Percentiles rank a stretch among this genome's conserved stretches.
phyloP scores from a whole-genome alignment of 176 grass and related monocot genomes.

The Aegilops umbellulata region DNA sequence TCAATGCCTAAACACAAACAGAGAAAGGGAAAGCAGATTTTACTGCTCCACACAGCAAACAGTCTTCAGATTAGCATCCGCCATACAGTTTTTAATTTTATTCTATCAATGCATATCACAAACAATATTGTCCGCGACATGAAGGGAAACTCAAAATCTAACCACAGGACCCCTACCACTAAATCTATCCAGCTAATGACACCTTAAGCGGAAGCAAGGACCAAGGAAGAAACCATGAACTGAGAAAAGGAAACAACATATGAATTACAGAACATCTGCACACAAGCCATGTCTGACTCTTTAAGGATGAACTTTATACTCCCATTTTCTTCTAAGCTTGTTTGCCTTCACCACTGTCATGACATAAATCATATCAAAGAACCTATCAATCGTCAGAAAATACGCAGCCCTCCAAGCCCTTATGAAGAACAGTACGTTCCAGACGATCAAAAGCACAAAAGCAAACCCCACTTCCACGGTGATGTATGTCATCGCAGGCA shows the following conservation, averaged over 20 bases:
- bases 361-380: not conserved
- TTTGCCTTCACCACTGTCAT: not conserved
- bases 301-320: not conserved
- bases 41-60: not conserved
- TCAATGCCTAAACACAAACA: not conserved
- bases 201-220: not conserved
- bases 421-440: not conserved
- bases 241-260: not conserved
- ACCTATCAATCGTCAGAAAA: slow-evolving; percentile 7
- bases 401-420: not conserved
- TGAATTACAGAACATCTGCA: not conserved
- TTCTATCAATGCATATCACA: not conserved
- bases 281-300: not conserved
- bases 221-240: not conserved
- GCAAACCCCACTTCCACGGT: not conserved
- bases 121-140: not conserved
- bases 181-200: not conserved
- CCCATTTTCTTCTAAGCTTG: not conserved
- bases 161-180: not conserved
- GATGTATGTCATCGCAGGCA: not conserved
- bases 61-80: not conserved
- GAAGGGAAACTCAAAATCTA: not conserved
- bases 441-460: not conserved
- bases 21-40: not conserved
- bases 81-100: not conserved